Base-by-base conservation (phyloP, 441 rosid species). In the Melastoma candidum region DNA sequence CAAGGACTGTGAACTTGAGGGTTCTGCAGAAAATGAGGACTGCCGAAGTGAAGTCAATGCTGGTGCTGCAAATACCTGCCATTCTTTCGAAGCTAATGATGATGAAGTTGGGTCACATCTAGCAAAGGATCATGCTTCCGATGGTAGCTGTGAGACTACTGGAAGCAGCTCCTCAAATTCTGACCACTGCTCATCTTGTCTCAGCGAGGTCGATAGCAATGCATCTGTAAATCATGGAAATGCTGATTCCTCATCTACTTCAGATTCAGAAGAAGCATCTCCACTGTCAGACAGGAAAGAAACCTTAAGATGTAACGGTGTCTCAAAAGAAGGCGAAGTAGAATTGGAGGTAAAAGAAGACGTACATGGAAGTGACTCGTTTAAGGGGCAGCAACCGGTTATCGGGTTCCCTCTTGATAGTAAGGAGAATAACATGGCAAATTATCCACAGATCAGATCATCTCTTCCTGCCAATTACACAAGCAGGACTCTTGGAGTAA, bases 141-240 rank as follows among this genome's bases (percentile, higher is more conserved):
- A 29, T 57, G 74, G 71, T 64, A 71, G 62, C 22, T 74, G 70
- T 60, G 82, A 78, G 68, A 68, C 70, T 25, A 47, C 45, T 55
- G 69, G 60, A 60, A 73, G 77, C 47, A 74, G 79, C 64, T 65
- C 72, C 47, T 80, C 92, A 12, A 85, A 63, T 68, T 85, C 90
- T 54, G 97, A 85, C 61, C 83, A 83, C 70, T 83, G 88, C 74
- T 89, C 95, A 12, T 83, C 90, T 12, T 89, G 95, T 66, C 76
- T 70, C 32, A 85, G 97, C 43, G 95, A 87, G 64, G 94, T 82
- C 57, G 96, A 87, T 39, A 82, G 82, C 69, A 79, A 73, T 64
- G 64, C 87, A 53, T 79, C 80, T 47, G 81, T 82, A 48, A 83
- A 76, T 64, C 75, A 76, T 49, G 86, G 81, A 61, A 78, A 78